Evolutionary conservation across 345 rosid species (phyloP), one percentile per base, ranked within the genome.

Genomic region (Eucalyptus regnans): DNA sequence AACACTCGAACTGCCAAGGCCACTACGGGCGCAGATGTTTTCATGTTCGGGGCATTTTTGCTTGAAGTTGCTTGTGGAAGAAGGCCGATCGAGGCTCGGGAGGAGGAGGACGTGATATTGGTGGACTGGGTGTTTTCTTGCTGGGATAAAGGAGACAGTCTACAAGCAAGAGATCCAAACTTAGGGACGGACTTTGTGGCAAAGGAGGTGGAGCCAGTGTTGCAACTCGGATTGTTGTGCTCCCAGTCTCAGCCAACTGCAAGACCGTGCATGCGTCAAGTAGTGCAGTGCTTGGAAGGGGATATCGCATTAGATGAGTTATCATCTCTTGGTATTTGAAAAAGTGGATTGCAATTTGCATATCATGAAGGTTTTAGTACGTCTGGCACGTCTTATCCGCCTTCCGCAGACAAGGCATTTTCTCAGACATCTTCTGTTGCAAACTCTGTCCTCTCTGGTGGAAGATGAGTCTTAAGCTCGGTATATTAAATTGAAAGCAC

Each of bases 231-330:
- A 13, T 86, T 96, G 91, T 27, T 93, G 76, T 96, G 98, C 89
- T 94, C 96, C 4, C 93, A 94, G 41, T 88, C 93, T 2, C 89
- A 91, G 4, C 94, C 97, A 37, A 86, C 86, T 9, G 89, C 88
- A 11, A 94, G 97, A 88, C 97, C 96, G 22, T 93, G 90, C 60
- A 96, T 95, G 97, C 93, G 95, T 85, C 95, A 94, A 51, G 93
- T 93, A 86, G 86, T 94, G 62, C 95, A 91, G 44, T 91, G 88
- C 87, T 91, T 96, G 64, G 92, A 93, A 49, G 86, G 94, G 81
- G 94, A 94, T 62, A 8, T 92, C 12, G 91, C 91, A 83, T 84
- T 93, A 16, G 95, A 97, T 1, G 95, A 92, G 4, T 62, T 62
- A 29, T 50, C 94, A 27, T 58, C 81, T 15, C 88, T 60, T 37